Evolutionary conservation across 805 yeast genomes (phyloP).

Genomic region (Sugiyamaella floridensis): DNA sequence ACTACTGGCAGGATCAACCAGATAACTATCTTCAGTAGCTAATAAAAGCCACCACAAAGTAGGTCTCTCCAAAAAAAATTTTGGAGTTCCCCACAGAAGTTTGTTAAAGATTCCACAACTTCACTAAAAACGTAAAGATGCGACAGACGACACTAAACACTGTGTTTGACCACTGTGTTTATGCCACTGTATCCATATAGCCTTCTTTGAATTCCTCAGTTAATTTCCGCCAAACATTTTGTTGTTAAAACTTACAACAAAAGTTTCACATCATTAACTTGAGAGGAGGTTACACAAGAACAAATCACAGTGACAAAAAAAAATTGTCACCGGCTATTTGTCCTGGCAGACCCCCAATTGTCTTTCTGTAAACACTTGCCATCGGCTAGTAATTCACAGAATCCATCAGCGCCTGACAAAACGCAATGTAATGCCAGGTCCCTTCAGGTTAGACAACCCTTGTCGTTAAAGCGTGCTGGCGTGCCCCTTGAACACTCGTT

Average conservation of each 20-base stretch:
- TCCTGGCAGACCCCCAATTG: constrained; percentile 17
- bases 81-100: constrained; percentile 10
- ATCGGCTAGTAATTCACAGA: constrained; percentile 28
- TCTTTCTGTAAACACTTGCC: constrained; percentile 23
- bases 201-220: constrained; percentile 22
- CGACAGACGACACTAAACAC: constrained; percentile 1
- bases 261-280: constrained; percentile 12
- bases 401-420: constrained; percentile 20
- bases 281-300: constrained; percentile 19
- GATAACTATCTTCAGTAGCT: constrained; percentile 30
- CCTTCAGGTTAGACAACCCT: constrained; percentile 12
- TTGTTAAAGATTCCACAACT: constrained; percentile 4
- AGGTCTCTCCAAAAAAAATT: not conserved
- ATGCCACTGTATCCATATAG: constrained; percentile 15
- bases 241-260: not conserved
- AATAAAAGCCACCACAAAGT: constrained; percentile 15
- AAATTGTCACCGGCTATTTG: constrained; percentile 19
- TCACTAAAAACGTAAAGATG: not conserved
- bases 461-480: constrained; percentile 3
- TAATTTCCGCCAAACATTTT: constrained; percentile 12
- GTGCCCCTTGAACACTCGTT: not conserved
- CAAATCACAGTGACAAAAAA: constrained; percentile 14
- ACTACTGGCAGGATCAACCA: constrained; percentile 49
- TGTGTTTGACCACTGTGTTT: not conserved
- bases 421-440: constrained; percentile 6